Conservation (phyloP, 1,284 basidiomycete genomes). For the Puccinia polysora region DNA sequence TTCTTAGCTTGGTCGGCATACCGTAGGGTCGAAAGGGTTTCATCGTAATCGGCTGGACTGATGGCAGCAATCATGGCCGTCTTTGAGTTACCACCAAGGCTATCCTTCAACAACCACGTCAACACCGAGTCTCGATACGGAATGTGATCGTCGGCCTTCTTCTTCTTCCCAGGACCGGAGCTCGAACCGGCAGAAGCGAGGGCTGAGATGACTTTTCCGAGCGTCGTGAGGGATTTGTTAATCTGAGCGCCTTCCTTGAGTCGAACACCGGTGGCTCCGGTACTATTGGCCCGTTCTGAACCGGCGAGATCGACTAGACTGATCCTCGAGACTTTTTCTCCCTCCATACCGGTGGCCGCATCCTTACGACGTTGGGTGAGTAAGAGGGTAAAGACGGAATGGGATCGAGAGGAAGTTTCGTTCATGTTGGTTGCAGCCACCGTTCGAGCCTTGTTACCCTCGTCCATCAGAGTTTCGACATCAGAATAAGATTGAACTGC, state of each 20-base stretch:
- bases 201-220: slow-evolving; percentile 45
- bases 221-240: slow-evolving; percentile 49
- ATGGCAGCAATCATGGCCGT: slow-evolving; percentile 78
- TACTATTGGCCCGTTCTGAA: slow-evolving; percentile 51
- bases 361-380: slow-evolving; percentile 73
- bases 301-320: slow-evolving; percentile 58
- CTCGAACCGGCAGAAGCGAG: slow-evolving; percentile 71
- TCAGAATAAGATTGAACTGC: slow-evolving; percentile 84
- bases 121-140: slow-evolving; percentile 29
- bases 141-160: slow-evolving; percentile 72
- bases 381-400: slow-evolving; percentile 52
- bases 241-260: slow-evolving; percentile 53
- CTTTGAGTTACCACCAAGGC: slow-evolving; percentile 52
- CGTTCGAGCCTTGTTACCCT: slow-evolving; percentile 82
- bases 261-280: slow-evolving; percentile 51
- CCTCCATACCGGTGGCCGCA: slow-evolving; percentile 72
- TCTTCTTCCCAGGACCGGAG: slow-evolving; percentile 67
- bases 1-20: slow-evolving; percentile 97
- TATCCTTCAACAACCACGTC: slow-evolving; percentile 63
- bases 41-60: slow-evolving; percentile 94
- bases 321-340: slow-evolving; percentile 93
- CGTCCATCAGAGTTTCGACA: slow-evolving; percentile 99
- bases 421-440: slow-evolving; percentile 97
- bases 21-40: slow-evolving; percentile 86
- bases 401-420: slow-evolving; percentile 90